Evolutionary conservation across 2,329 filamentous ascomycete species (phyloP).

Genomic region (Colletotrichum destructivum): DNA sequence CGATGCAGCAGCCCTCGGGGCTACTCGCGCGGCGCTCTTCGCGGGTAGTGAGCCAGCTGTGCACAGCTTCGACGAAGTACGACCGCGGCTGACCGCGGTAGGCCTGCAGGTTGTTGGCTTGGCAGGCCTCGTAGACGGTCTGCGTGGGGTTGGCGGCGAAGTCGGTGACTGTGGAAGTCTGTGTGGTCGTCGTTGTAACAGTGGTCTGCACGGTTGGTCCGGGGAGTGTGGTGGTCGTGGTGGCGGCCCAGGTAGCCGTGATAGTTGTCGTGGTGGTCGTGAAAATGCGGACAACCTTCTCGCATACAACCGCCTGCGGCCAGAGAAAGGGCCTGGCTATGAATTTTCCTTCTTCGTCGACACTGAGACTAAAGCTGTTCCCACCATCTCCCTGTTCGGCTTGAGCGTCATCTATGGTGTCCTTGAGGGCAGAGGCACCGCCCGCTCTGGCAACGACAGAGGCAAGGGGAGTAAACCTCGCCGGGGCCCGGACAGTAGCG

Average conservation of each 20-base stretch:
- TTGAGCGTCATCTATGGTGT: neutral
- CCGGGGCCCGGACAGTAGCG: constrained; percentile 4
- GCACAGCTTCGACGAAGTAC: constrained; percentile 29
- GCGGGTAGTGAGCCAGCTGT: neutral
- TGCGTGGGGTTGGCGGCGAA: constrained; percentile 21
- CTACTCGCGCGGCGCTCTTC: constrained; percentile 5
- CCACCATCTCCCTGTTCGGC: neutral
- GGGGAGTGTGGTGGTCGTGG: constrained; percentile 21
- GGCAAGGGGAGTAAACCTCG: constrained; percentile 21
- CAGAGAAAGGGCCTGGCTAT: neutral
- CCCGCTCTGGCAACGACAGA: neutral
- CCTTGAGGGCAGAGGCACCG: neutral
- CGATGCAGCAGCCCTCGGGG: constrained; percentile 28
- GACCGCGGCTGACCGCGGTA: constrained; percentile 3
- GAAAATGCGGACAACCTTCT: constrained; percentile 29
- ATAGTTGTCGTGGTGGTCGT: constrained; percentile 17
- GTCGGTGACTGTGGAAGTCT: constrained; percentile 15
- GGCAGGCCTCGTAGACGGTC: constrained; percentile 34
- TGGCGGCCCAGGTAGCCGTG: constrained; percentile 17
- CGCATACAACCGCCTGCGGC: constrained; percentile 30
- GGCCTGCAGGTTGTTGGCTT: constrained; percentile 26
- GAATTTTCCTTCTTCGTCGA: neutral
- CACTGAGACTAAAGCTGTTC: neutral
- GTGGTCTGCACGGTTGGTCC: constrained; percentile 1
- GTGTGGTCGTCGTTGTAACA: constrained; percentile 9